These are phyloP conservation scores for Secale cereale DNA, from an alignment of 176 grass and related monocot species.

Conservation along the genomic window DNA sequence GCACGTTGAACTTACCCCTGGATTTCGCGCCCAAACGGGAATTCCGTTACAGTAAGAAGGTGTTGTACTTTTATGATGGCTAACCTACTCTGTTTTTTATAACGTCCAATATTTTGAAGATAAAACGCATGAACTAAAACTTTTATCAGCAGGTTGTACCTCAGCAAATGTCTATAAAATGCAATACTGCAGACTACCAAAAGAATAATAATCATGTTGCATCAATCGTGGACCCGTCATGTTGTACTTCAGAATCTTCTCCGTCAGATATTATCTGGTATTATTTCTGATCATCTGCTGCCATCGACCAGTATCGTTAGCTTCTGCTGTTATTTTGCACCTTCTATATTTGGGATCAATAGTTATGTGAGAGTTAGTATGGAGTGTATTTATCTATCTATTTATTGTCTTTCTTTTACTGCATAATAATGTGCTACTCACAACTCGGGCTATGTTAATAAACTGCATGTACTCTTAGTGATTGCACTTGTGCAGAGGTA, in stretches of 20 bases:
- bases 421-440: neutral
- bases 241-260: conserved; percentile 34
- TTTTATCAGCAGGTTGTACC: conserved; percentile 48
- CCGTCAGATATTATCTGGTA: conserved; percentile 80
- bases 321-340: neutral
- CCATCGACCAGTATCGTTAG: neutral
- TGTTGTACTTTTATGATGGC: conserved; percentile 26
- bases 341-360: neutral
- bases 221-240: conserved; percentile 5
- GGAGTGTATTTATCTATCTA: neutral
- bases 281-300: conserved; percentile 13
- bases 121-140: neutral
- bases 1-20: conserved; percentile 64
- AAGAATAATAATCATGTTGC: conserved; percentile 29
- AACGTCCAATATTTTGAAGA: neutral
- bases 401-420: neutral
- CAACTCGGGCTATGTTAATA: neutral
- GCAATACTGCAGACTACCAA: conserved; percentile 35
- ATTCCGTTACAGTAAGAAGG: conserved; percentile 87
- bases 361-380: neutral
- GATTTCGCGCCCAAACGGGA: conserved; percentile 90
- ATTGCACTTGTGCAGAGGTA: neutral
- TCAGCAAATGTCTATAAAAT: conserved; percentile 70
- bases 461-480: neutral
- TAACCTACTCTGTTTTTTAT: conserved; percentile 12